phyloP scores from a whole-genome alignment of 441 rosid species.

The Pelargonium australe region DNA sequence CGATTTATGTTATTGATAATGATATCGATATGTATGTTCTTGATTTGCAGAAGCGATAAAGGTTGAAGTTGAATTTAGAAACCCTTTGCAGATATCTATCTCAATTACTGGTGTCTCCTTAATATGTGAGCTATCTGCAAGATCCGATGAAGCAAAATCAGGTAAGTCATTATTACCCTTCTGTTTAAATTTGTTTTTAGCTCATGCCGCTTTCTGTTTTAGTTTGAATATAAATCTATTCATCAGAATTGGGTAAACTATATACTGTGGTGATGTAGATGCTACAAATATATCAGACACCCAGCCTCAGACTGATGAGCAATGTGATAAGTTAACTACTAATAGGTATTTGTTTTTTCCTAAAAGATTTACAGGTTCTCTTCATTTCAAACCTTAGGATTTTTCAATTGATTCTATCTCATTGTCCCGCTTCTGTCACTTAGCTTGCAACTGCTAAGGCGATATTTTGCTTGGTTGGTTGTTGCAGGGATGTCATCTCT shows the following conservation, averaged over 20 bases:
- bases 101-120: conserved; percentile 65
- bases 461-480: conserved; percentile 18
- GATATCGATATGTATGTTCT: conserved; percentile 6
- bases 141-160: conserved; percentile 50
- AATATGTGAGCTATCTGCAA: conserved; percentile 63
- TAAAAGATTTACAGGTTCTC: conserved; percentile 1
- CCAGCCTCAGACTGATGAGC: conserved; percentile 41
- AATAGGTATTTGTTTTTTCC: conserved; percentile 29
- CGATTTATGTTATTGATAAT: neutral
- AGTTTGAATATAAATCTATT: conserved; percentile 3
- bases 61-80: conserved; percentile 68
- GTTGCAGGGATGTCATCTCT: conserved; percentile 46
- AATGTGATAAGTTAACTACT: conserved; percentile 29
- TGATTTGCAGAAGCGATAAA: conserved; percentile 68
- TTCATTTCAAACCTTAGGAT: conserved; percentile 6
- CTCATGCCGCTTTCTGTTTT: conserved; percentile 5
- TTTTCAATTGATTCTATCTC: neutral
- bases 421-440: neutral
- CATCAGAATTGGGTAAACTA: conserved; percentile 13
- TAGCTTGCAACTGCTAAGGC: conserved; percentile 16
- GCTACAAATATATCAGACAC: conserved; percentile 36
- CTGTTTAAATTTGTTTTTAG: conserved; percentile 13
- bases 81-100: conserved; percentile 72
- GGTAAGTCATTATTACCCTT: conserved; percentile 42
- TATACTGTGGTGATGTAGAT: conserved; percentile 33